Percentiles rank a stretch among this genome's conserved stretches.
Conservation (phyloP, 2,329 filamentous ascomycete genomes). For the Dothidotthia symphoricarpi region DNA sequence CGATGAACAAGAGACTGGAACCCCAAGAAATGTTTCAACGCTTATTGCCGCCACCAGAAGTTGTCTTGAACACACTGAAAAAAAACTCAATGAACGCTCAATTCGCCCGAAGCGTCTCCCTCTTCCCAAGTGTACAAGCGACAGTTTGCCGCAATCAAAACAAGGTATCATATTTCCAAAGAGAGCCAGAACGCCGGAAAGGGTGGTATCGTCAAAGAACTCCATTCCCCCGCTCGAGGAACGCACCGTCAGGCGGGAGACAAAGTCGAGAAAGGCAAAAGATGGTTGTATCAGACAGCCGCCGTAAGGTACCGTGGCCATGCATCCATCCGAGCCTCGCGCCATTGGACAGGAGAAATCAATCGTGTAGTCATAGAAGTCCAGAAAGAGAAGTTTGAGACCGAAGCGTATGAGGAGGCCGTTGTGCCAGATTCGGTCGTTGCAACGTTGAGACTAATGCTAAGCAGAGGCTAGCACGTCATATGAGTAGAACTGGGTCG, state of each 20-base stretch:
- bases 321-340: no score
- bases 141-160: constrained; percentile 10
- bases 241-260: background rate
- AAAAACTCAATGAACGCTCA: background rate
- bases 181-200: constrained; percentile 29
- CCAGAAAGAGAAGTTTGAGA: no score
- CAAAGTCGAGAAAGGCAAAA: no score
- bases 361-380: no score
- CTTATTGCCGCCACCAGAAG: background rate
- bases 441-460: background rate
- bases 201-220: constrained; percentile 23
- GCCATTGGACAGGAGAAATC: no score
- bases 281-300: no score
- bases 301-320: no score
- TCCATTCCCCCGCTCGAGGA: constrained; percentile 18
- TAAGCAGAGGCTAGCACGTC: constrained; percentile 7
- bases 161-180: constrained; percentile 34
- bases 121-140: constrained; percentile 7
- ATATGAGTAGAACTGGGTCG: constrained; percentile 9
- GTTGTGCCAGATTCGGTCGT: no score
- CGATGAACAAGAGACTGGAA: no score
- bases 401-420: no score
- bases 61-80: background rate
- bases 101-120: constrained; percentile 4
- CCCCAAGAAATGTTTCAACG: background rate